Evolutionary conservation across 192 early-diverging fungal species (phyloP).

Genomic region (Linnemannia zychae): DNA sequence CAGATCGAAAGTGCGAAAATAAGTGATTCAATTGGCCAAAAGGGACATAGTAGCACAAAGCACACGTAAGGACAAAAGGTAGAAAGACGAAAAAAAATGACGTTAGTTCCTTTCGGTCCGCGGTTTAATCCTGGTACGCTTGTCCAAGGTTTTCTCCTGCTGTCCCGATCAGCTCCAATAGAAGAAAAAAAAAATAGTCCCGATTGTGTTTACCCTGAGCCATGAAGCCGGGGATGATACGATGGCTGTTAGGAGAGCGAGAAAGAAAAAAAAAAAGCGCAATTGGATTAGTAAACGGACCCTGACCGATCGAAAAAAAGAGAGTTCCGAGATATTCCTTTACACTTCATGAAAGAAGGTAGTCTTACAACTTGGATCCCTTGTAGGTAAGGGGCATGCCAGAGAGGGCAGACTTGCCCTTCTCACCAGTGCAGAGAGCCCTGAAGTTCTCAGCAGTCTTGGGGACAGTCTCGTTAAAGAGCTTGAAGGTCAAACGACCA

Average conservation of each 20-base stretch:
- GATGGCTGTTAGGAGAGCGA: slow-evolving; percentile 55
- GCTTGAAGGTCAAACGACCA: slow-evolving; percentile 72
- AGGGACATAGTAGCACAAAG: neutral
- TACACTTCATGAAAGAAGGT: neutral
- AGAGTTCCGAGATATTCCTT: neutral
- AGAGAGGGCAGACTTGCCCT: slow-evolving; percentile 63
- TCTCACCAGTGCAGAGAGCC: slow-evolving; percentile 75
- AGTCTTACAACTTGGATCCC: slow-evolving; percentile 66
- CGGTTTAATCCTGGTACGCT: neutral
- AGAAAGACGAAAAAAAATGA: neutral
- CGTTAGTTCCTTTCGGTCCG: slow-evolving; percentile 6
- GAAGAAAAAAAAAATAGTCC: neutral
- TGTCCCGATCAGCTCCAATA: neutral
- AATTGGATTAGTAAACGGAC: neutral
- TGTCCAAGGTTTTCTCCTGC: neutral
- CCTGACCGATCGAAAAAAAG: neutral
- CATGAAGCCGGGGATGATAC: slow-evolving; percentile 73
- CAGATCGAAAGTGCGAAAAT: neutral
- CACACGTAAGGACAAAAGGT: neutral
- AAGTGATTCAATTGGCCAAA: neutral
- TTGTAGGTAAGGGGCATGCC: slow-evolving; percentile 76
- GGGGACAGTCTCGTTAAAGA: slow-evolving; percentile 87
- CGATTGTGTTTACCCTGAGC: slow-evolving; percentile 60
- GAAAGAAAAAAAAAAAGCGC: neutral
- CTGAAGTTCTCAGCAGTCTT: slow-evolving; percentile 97